A percentile compares a stretch with the other conserved stretches of the same genome.
Conservation (phyloP, 345 rosid species). For the Hypericum androsaemum region DNA sequence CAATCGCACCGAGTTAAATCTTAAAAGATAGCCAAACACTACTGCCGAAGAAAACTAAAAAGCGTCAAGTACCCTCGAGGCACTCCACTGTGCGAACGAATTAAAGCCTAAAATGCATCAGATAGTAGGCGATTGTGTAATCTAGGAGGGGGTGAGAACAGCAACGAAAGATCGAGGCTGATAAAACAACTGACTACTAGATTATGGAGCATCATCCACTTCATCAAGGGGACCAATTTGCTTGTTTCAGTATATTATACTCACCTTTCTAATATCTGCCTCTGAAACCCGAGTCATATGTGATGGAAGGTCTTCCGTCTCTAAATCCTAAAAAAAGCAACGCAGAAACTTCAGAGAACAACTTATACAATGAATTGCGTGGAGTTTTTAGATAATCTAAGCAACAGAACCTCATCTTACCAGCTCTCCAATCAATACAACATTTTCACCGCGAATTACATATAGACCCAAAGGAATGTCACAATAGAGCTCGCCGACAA, state of each 20-base stretch:
- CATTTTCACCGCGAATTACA: slow-evolving; percentile 93
- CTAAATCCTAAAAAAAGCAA: slow-evolving; percentile 49
- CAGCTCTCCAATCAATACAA: slow-evolving; percentile 91
- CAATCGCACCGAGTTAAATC: too few relatives aligned
- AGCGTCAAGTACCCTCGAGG: too few relatives aligned
- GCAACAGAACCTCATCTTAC: slow-evolving; percentile 28
- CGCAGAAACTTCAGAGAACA: slow-evolving; percentile 6
- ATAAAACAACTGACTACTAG: too few relatives aligned
- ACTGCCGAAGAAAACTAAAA: too few relatives aligned
- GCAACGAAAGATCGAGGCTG: too few relatives aligned
- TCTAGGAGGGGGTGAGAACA: too few relatives aligned
- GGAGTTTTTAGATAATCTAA: background rate
- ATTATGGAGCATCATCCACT: background rate
- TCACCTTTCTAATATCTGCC: slow-evolving; percentile 66
- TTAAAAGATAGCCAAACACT: too few relatives aligned
- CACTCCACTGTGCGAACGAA: too few relatives aligned
- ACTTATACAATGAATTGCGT: background rate
- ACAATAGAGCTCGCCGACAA: slow-evolving; percentile 81
- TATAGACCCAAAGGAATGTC: slow-evolving; percentile 93
- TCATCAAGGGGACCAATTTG: background rate
- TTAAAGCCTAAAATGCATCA: too few relatives aligned
- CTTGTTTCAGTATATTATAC: slow-evolving; percentile 1
- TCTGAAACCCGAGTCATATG: slow-evolving; percentile 73
- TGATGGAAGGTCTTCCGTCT: slow-evolving; percentile 89
- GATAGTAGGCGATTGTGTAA: too few relatives aligned